Conservation (phyloP, 495 filamentous ascomycete species). For the Lentithecium fluviatile region DNA sequence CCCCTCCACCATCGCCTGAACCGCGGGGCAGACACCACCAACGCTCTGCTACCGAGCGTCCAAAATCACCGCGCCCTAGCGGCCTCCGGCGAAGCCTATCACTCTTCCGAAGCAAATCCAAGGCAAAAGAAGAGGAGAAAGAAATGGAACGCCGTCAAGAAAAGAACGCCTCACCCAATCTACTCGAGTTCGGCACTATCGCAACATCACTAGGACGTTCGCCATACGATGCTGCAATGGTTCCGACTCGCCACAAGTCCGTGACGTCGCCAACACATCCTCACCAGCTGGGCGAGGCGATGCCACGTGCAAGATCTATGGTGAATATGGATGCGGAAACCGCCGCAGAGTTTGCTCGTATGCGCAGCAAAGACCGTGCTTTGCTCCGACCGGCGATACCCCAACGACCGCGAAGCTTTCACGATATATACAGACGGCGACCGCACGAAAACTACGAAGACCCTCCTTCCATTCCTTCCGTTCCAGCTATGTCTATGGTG, state of each 20-base stretch:
- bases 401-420: slow-evolving; percentile 32
- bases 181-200: slow-evolving; percentile 45
- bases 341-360: slow-evolving; percentile 43
- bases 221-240: slow-evolving; percentile 49
- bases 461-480: slow-evolving; percentile 36
- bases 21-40: slow-evolving; percentile 13
- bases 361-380: slow-evolving; percentile 43
- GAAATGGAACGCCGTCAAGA: slow-evolving; percentile 5
- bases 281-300: slow-evolving; percentile 39
- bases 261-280: slow-evolving; percentile 36
- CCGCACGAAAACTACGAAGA: slow-evolving; percentile 29
- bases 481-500: too few species aligned
- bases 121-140: slow-evolving; percentile 8
- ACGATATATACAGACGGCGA: slow-evolving; percentile 18
- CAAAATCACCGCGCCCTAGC: slow-evolving; percentile 22
- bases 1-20: slow-evolving; percentile 7
- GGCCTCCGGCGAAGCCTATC: slow-evolving; percentile 29
- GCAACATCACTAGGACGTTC: slow-evolving; percentile 42
- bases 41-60: slow-evolving; percentile 24
- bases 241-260: neutral
- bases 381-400: slow-evolving; percentile 11
- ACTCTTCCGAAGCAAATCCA: slow-evolving; percentile 21
- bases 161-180: slow-evolving; percentile 17
- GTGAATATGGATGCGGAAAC: slow-evolving; percentile 43
- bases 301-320: slow-evolving; percentile 32